Percentiles rank a stretch among this genome's conserved stretches.
phyloP scores from a whole-genome alignment of 2,329 filamentous ascomycete genomes.

The Phialemonium atrogriseum region DNA sequence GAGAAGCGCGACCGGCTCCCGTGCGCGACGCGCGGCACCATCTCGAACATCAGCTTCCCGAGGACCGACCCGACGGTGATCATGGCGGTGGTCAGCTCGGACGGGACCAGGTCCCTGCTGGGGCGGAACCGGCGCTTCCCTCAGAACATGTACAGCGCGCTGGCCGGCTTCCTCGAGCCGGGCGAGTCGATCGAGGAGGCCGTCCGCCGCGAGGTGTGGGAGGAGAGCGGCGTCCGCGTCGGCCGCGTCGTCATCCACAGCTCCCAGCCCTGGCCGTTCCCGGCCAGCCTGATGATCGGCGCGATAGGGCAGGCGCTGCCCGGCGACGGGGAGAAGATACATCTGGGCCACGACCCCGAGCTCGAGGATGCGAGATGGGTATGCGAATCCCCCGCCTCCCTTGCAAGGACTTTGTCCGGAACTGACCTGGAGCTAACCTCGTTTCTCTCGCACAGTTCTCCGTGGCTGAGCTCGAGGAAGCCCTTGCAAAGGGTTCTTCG shows the following conservation, averaged over 20 bases:
- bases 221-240: slow-evolving; percentile 70
- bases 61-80: slow-evolving; percentile 93
- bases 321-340: slow-evolving; percentile 66
- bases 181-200: slow-evolving; percentile 81
- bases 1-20: slow-evolving; percentile 48
- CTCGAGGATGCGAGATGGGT: slow-evolving; percentile 75
- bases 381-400: too few relatives aligned
- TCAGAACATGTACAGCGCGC: slow-evolving; percentile 75
- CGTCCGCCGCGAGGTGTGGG: slow-evolving; percentile 76
- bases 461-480: slow-evolving; percentile 71
- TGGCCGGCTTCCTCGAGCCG: slow-evolving; percentile 81
- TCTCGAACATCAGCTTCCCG: slow-evolving; percentile 89
- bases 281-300: slow-evolving; percentile 76
- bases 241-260: slow-evolving; percentile 75
- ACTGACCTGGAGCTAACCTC: too few relatives aligned
- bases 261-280: slow-evolving; percentile 83
- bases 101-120: slow-evolving; percentile 70
- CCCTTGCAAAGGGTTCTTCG: slow-evolving; percentile 59
- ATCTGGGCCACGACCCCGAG: slow-evolving; percentile 82
- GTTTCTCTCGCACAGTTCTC: too few relatives aligned
- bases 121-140: slow-evolving; percentile 83
- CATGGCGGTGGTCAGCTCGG: slow-evolving; percentile 78
- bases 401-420: too few relatives aligned
- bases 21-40: slow-evolving; percentile 73
- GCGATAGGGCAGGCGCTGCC: slow-evolving; percentile 82